phyloP scores from a whole-genome alignment of 2,329 filamentous ascomycete genomes.

The Monilinia vaccinii-corymbosi region DNA sequence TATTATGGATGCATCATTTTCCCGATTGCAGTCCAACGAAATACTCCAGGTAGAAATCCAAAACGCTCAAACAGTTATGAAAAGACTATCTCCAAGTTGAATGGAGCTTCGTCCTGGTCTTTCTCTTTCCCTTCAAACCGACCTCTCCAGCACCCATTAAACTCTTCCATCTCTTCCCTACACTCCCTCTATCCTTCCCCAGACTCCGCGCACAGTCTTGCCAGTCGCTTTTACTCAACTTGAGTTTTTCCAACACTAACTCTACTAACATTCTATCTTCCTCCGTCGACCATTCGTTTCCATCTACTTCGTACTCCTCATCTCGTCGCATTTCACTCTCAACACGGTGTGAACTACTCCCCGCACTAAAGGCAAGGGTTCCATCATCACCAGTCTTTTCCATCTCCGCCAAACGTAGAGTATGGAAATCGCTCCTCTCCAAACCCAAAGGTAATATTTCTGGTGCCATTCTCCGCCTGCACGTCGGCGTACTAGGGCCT shows the following conservation, averaged over 20 bases:
- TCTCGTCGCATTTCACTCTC: slow-evolving; percentile 20
- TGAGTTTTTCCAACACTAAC: slow-evolving; percentile 57
- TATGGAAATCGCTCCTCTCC: slow-evolving; percentile 49
- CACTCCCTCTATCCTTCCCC: slow-evolving; percentile 48
- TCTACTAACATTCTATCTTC: slow-evolving; percentile 59
- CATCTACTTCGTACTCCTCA: not conserved
- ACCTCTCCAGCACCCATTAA: slow-evolving; percentile 51
- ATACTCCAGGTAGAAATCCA: not conserved
- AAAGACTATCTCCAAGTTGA: slow-evolving; percentile 43
- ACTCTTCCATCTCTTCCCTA: slow-evolving; percentile 54
- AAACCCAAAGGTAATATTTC: slow-evolving; percentile 52
- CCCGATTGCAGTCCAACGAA: not conserved
- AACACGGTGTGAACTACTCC: not conserved
- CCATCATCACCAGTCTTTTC: not conserved
- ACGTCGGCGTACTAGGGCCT: slow-evolving; percentile 45
- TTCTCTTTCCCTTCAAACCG: slow-evolving; percentile 41
- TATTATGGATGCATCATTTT: not conserved
- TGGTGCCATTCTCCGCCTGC: slow-evolving; percentile 47
- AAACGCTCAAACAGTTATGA: not conserved
- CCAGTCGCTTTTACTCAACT: slow-evolving; percentile 56
- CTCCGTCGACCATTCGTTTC: slow-evolving; percentile 46
- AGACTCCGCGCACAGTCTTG: slow-evolving; percentile 57
- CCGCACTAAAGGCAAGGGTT: not conserved
- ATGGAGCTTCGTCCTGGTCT: slow-evolving; percentile 39
- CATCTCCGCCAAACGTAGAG: slow-evolving; percentile 32